These are phyloP conservation scores for Mortierella sp. DNA, from an alignment of 371 early-diverging fungal genomes.

Conservation along the genomic window DNA sequence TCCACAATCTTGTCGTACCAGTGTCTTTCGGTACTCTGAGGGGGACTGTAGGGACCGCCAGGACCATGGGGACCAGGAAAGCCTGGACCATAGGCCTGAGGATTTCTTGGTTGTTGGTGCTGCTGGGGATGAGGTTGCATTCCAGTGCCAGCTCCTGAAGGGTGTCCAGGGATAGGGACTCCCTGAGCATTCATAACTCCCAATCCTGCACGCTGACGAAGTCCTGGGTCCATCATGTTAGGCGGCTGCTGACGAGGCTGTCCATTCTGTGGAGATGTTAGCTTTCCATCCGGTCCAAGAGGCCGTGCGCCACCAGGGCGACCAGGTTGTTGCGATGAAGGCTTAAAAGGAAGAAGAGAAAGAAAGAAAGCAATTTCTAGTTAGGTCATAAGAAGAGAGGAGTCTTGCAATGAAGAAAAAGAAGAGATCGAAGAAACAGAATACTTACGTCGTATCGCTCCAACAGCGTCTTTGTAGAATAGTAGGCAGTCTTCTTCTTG, in stretches of 20 bases:
- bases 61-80: constrained; percentile 5
- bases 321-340: constrained; percentile 32
- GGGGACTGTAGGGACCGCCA: constrained; percentile 11
- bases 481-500: constrained; percentile 75
- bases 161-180: constrained; percentile 18
- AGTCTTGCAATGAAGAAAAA: neutral
- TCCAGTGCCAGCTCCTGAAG: constrained; percentile 24
- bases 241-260: constrained; percentile 29
- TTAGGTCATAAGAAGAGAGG: neutral
- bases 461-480: constrained; percentile 87
- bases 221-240: constrained; percentile 48
- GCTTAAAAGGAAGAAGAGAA: neutral
- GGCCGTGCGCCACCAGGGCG: constrained; percentile 18
- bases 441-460: constrained; percentile 82
- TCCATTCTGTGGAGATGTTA: constrained; percentile 31
- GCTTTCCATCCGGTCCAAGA: constrained; percentile 26
- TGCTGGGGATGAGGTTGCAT: constrained; percentile 17
- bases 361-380: neutral
- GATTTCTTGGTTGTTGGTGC: constrained; percentile 15
- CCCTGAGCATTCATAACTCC: constrained; percentile 35
- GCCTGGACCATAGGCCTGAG: constrained; percentile 20
- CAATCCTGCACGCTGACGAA: constrained; percentile 44
- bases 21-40: constrained; percentile 48
- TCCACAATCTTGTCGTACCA: constrained; percentile 92
- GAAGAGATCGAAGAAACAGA: neutral